Evolutionary conservation across 2,329 filamentous ascomycete genomes (phyloP).

Genomic region (Shiraia sp.): DNA sequence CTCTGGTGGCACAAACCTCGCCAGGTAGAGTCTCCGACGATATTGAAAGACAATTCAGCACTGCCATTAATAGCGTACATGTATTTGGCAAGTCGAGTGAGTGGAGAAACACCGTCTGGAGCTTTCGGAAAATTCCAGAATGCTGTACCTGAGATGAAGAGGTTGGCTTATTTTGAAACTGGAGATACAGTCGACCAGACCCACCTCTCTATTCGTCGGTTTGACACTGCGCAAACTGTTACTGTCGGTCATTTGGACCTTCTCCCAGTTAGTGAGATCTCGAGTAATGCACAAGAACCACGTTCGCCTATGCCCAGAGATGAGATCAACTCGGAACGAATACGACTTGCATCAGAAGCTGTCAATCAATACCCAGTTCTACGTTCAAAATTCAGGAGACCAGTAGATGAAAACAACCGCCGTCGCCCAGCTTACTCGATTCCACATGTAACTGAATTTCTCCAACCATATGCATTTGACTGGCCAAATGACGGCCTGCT

Average conservation of each 20-base stretch:
- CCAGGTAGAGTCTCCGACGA: slow-evolving; percentile 15
- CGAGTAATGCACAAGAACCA: not conserved
- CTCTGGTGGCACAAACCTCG: slow-evolving; percentile 39
- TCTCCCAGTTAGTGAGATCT: not conserved
- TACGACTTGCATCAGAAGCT: slow-evolving; percentile 1
- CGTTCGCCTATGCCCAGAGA: not conserved
- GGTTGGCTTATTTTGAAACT: slow-evolving; percentile 1
- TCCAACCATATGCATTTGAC: slow-evolving; percentile 11
- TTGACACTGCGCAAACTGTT: not conserved
- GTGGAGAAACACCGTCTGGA: slow-evolving; percentile 6
- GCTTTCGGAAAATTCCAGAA: slow-evolving; percentile 2
- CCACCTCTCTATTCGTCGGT: not conserved
- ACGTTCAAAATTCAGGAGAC: not conserved
- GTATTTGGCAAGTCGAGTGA: slow-evolving; percentile 15
- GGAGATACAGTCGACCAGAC: not conserved
- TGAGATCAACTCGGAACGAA: not conserved
- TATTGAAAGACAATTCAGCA: slow-evolving; percentile 7
- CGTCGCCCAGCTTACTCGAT: not conserved
- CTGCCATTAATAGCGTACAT: slow-evolving; percentile 19
- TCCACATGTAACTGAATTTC: slow-evolving; percentile 7
- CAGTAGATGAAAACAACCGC: not conserved
- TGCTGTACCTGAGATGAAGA: slow-evolving; percentile 3
- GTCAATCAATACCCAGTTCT: slow-evolving; percentile 1
- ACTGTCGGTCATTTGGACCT: not conserved
- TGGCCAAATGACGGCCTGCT: slow-evolving; percentile 26